These are phyloP conservation scores for Ceratobasidium theobromae DNA, from an alignment of 1,284 basidiomycete species.

Conservation along the genomic window DNA sequence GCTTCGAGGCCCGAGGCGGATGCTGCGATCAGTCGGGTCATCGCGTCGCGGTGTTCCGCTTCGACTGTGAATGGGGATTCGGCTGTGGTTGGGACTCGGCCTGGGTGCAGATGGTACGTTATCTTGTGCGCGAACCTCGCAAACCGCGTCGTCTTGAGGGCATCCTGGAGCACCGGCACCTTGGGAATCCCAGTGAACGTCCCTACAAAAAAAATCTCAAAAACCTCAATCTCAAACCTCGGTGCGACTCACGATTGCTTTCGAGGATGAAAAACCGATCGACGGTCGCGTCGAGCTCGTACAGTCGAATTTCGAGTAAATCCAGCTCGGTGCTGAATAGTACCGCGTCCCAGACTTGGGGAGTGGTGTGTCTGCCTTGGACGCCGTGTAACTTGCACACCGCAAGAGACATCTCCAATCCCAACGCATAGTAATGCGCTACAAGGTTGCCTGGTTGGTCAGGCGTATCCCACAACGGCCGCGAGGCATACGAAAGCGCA, in stretches of 20 bases:
- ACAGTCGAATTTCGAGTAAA: conserved; percentile 65
- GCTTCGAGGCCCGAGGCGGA: conserved; percentile 44
- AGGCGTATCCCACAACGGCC: conserved; percentile 63
- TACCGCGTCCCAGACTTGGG: conserved; percentile 55
- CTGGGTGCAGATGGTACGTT: conserved; percentile 44
- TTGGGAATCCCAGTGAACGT: conserved; percentile 65
- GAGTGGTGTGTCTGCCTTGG: conserved; percentile 43
- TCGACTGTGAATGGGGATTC: conserved; percentile 50
- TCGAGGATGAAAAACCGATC: conserved; percentile 68
- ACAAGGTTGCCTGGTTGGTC: conserved; percentile 53
- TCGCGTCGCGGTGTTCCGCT: conserved; percentile 44
- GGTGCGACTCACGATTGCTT: conserved; percentile 47
- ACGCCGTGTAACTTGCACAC: conserved; percentile 60
- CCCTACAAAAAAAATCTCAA: conserved; percentile 36
- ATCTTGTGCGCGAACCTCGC: conserved; percentile 57
- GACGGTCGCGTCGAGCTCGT: conserved; percentile 63
- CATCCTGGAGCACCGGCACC: conserved; percentile 50
- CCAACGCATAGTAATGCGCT: conserved; percentile 59
- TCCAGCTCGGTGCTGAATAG: conserved; percentile 67
- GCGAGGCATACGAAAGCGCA: conserved; percentile 56
- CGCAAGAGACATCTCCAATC: conserved; percentile 49
- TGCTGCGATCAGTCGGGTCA: conserved; percentile 51
- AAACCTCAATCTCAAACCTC: neutral
- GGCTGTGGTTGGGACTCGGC: conserved; percentile 30
- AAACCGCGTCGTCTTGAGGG: conserved; percentile 51